These are phyloP conservation scores for Thermochaetoides thermophila DNA, from an alignment of 495 filamentous ascomycete genomes.

Conservation along the genomic window DNA sequence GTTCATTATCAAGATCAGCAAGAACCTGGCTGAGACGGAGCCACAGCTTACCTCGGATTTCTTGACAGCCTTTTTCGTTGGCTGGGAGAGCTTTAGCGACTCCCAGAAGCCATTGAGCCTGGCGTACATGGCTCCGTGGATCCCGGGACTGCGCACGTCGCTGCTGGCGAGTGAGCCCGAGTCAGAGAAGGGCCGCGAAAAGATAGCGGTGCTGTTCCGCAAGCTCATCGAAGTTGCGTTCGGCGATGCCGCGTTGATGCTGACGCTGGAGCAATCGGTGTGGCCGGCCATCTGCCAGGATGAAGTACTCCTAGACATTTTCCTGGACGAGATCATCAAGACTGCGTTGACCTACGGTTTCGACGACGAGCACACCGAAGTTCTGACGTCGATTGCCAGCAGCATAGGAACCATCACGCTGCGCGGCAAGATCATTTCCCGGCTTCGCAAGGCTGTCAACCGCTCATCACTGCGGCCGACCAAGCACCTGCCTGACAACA, in stretches of 20 bases:
- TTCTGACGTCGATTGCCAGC: constrained; percentile 42
- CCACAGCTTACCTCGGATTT: constrained; percentile 53
- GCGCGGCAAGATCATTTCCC: constrained; percentile 43
- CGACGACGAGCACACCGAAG: constrained; percentile 42
- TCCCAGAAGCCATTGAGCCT: constrained; percentile 48
- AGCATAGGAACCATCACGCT: constrained; percentile 47
- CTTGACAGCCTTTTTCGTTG: constrained; percentile 51
- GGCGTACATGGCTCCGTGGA: constrained; percentile 53
- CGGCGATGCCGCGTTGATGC: constrained; percentile 38
- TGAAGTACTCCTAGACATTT: constrained; percentile 44
- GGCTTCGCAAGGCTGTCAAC: constrained; percentile 47
- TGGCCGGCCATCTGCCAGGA: constrained; percentile 49
- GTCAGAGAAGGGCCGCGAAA: constrained; percentile 45
- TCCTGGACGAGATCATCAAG: constrained; percentile 49
- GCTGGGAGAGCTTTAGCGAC: constrained; percentile 49
- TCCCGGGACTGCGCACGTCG: constrained; percentile 39
- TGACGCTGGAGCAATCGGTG: constrained; percentile 42
- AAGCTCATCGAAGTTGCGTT: constrained; percentile 49
- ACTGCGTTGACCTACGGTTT: constrained; percentile 39
- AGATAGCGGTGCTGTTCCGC: constrained; percentile 42
- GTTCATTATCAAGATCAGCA: constrained; percentile 48
- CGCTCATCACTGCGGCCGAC: constrained; percentile 47
- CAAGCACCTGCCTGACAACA: constrained; percentile 43
- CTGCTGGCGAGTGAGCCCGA: constrained; percentile 41
- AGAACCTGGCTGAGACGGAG: constrained; percentile 42